A percentile compares a stretch with the other conserved stretches of the same genome.
Conservation (phyloP, 2,329 filamentous ascomycete genomes). For the Zasmidium citrigriseum region DNA sequence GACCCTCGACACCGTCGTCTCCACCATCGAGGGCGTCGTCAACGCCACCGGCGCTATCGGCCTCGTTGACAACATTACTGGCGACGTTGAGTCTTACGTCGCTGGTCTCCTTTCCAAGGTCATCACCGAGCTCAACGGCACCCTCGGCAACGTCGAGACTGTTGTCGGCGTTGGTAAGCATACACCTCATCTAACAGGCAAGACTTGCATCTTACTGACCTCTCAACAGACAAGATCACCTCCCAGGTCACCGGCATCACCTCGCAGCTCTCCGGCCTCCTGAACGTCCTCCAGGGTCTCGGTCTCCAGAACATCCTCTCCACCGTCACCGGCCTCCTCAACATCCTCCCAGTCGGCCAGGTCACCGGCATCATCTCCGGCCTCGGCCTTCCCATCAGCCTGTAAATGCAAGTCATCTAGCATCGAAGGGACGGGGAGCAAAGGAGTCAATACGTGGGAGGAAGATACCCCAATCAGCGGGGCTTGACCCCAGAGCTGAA, state of each 20-base stretch:
- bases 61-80: conserved; percentile 4
- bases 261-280: conserved; percentile 10
- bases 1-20: neutral
- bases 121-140: conserved; percentile 14
- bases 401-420: neutral
- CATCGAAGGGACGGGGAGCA: neutral
- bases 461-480: neutral
- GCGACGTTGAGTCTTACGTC: conserved; percentile 5
- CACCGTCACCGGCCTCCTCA: conserved; percentile 13
- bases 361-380: conserved; percentile 2
- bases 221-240: conserved; percentile 10
- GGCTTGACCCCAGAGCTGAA: neutral
- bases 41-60: neutral
- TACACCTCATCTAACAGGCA: neutral
- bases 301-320: conserved; percentile 15
- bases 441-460: neutral
- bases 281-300: conserved; percentile 14
- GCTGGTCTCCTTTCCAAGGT: conserved; percentile 10
- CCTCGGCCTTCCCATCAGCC: conserved; percentile 2
- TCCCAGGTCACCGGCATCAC: conserved; percentile 8
- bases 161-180: conserved; percentile 17
- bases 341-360: conserved; percentile 3
- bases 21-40: neutral
- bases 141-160: conserved; percentile 12
- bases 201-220: neutral